Conservation (phyloP, 2,329 filamentous ascomycete genomes). For the Samsoniella hepiali region DNA sequence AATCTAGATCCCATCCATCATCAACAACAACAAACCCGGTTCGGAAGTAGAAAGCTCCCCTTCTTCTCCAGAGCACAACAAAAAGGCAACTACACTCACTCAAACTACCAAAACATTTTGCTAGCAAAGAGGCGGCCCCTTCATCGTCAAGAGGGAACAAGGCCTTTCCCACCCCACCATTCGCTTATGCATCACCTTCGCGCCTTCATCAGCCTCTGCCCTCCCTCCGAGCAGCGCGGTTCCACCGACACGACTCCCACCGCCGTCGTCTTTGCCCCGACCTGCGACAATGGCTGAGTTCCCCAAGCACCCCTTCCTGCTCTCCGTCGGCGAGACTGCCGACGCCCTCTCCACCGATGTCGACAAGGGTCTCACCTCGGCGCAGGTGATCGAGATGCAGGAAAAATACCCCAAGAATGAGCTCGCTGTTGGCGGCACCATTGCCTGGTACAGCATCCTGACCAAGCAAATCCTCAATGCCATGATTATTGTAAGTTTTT, state of each 20-base stretch:
- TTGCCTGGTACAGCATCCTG: constrained; percentile 69
- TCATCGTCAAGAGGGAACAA: background rate
- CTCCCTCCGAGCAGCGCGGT: constrained; percentile 22
- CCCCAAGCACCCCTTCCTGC: constrained; percentile 57
- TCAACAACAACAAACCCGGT: background rate
- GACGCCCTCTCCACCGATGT: constrained; percentile 59
- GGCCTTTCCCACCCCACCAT: background rate
- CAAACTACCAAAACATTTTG: background rate
- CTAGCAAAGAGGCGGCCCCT: background rate
- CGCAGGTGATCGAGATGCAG: constrained; percentile 57
- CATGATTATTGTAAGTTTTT: constrained; percentile 62
- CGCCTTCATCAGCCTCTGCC: constrained; percentile 18
- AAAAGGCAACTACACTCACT: no score
- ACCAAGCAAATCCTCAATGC: constrained; percentile 72
- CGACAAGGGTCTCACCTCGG: constrained; percentile 62
- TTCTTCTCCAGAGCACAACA: background rate
- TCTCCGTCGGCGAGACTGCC: constrained; percentile 60
- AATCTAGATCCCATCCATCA: constrained; percentile 9
- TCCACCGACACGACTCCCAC: constrained; percentile 5
- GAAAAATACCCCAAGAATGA: constrained; percentile 65
- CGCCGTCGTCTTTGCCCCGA: constrained; percentile 14
- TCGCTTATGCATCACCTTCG: constrained; percentile 25
- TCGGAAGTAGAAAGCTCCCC: background rate
- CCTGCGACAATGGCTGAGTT: constrained; percentile 39
- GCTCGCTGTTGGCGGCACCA: constrained; percentile 63